Percentiles rank a stretch among this genome's conserved stretches.
phyloP scores from a whole-genome alignment of 108 stramenopile species.

The Cylindrotheca fusiformis region DNA sequence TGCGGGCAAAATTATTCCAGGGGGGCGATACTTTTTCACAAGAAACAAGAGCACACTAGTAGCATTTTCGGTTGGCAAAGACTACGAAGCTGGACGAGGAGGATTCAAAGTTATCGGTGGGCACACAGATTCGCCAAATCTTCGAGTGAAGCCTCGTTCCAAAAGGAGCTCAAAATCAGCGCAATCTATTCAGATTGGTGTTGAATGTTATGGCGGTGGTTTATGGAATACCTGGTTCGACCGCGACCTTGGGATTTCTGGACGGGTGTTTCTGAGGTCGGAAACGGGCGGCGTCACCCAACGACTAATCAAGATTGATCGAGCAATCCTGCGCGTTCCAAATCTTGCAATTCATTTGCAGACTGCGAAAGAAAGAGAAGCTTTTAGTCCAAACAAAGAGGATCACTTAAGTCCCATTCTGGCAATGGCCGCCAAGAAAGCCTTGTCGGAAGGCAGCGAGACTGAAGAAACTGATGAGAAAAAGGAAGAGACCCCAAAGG shows the following conservation, averaged over 20 bases:
- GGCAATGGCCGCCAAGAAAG: conserved; percentile 44
- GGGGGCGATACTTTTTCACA: conserved; percentile 94
- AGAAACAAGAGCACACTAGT: conserved; percentile 90
- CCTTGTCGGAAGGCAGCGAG: conserved; percentile 12
- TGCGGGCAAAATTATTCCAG: conserved; percentile 14
- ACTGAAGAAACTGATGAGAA: conserved; percentile 19
- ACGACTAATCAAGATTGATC: conserved; percentile 66
- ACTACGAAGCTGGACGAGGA: conserved; percentile 37
- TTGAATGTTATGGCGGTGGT: conserved; percentile 89
- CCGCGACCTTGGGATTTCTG: conserved; percentile 90
- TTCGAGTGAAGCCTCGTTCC: conserved; percentile 88
- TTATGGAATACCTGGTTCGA: conserved; percentile 55
- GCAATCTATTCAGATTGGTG: conserved; percentile 71
- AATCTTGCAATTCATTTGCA: conserved; percentile 96
- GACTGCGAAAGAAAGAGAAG: conserved; percentile 78
- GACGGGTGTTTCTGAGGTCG: conserved; percentile 82
- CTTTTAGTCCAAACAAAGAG: conserved; percentile 91
- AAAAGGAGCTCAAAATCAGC: conserved; percentile 56
- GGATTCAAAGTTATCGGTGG: conserved; percentile 93
- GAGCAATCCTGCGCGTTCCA: conserved; percentile 84
- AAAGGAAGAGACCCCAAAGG: conserved; percentile 22
- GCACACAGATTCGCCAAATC: conserved; percentile 93
- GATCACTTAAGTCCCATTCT: conserved; percentile 90
- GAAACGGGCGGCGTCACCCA: conserved; percentile 36
- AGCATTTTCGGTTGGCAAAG: conserved; percentile 89